Base-by-base conservation (phyloP, 1,284 basidiomycete species). In the Fomes fomentarius region DNA sequence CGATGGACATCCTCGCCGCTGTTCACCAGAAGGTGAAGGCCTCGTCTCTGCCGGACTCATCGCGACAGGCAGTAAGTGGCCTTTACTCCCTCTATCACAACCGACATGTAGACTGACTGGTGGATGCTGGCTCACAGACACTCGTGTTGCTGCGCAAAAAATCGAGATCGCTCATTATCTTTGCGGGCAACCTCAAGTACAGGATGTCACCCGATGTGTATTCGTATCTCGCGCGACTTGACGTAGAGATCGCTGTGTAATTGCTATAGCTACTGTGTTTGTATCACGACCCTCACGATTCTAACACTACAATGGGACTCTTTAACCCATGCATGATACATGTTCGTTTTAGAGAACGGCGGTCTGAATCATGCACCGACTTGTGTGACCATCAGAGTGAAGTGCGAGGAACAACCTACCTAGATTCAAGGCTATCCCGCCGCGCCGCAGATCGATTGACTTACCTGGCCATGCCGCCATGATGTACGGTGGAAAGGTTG, bases 1-100 rank as follows among this genome's bases (percentile, higher is more conserved):
- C 92, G n/a, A 99, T 98, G 96, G 93, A 95, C 67, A 87, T 89
- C 24, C 83, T 99, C 25, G 90, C 91, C 58, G 84, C 82, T 21
- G 81, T 94, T 9, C 89, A 94, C 63, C 86, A 88, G 59, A 83
- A 83, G 60, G 76, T 87, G 53, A 96, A 96, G 72, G 74, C 79
- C n/a, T 86, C 87, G 24, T 76, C 81, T 38, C 85, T 84, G 48
- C 82, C 87, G 14, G 93, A 94, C 63, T 78, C 81, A 21, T 85
- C 83, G 2, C 78, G 87, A 59, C 89, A 93, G 64, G 82, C 85
- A 78, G 91, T 91, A 57, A 57, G 84, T 72, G 19, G 19, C 38
- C 15, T n/a, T 50, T n/a, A n/a, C n/a, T n/a, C n/a, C n/a, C n/a
- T n/a, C n/a, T n/a, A n/a, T n/a, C n/a, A n/a, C n/a, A n/a, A n/a